phyloP scores from a whole-genome alignment of 2,329 filamentous ascomycete species.

The Dactylellina drechsleri region DNA sequence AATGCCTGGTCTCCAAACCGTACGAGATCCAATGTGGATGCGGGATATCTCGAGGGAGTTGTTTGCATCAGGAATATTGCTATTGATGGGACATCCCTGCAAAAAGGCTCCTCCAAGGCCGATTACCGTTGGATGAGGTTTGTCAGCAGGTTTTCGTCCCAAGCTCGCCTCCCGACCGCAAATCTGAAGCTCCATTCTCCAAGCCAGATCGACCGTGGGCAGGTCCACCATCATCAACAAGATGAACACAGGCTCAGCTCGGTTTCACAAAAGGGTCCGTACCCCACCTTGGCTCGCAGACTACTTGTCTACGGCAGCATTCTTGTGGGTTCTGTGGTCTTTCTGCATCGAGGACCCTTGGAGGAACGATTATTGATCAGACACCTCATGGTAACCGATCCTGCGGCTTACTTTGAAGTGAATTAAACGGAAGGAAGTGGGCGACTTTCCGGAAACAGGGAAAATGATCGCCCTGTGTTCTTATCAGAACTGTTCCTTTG shows the following conservation, averaged over 20 bases:
- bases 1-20: constrained; percentile 22
- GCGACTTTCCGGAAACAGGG: constrained; percentile 50
- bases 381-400: constrained; percentile 29
- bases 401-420: constrained; percentile 48
- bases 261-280: constrained; percentile 41
- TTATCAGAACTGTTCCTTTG: constrained; percentile 37
- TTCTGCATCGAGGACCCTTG: constrained; percentile 30
- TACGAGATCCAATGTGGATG: constrained; percentile 15
- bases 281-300: constrained; percentile 25
- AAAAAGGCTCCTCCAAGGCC: constrained; percentile 39
- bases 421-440: constrained; percentile 39
- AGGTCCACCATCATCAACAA: neutral
- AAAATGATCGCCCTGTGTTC: constrained; percentile 40
- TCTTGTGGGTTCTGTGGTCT: constrained; percentile 23
- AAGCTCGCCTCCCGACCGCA: neutral
- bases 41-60: constrained; percentile 25
- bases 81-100: constrained; percentile 44
- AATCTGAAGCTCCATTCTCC: no score
- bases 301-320: constrained; percentile 7
- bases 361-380: constrained; percentile 49
- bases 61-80: constrained; percentile 26
- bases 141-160: constrained; percentile 45
- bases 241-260: constrained; percentile 3
- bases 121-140: constrained; percentile 15
- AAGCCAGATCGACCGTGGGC: no score